Evolutionary conservation across 805 yeast genomes (phyloP).

Genomic region (Candida fluviatilis): DNA sequence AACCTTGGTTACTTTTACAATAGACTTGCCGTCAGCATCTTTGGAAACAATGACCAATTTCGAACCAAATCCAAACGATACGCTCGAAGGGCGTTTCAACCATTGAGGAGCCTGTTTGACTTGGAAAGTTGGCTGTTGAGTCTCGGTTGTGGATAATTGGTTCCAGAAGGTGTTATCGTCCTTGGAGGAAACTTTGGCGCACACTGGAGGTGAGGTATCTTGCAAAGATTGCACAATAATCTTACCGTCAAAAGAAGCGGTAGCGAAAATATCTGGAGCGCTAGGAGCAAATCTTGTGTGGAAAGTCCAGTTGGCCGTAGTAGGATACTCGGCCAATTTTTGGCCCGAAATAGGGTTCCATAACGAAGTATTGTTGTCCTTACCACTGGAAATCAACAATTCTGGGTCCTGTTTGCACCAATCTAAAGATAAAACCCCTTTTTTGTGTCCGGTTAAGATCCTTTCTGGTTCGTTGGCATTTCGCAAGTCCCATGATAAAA

Average conservation of each 20-base stretch:
- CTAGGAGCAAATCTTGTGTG: conserved; percentile 82
- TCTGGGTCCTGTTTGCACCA: conserved; percentile 87
- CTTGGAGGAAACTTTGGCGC: conserved; percentile 34
- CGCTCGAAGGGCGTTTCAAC: conserved; percentile 72
- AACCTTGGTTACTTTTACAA: conserved; percentile 42
- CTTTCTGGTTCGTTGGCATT: conserved; percentile 88
- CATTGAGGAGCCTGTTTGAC: conserved; percentile 84
- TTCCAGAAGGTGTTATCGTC: conserved; percentile 86
- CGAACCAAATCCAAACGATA: conserved; percentile 91
- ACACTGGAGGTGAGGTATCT: conserved; percentile 65
- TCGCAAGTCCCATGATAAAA: conserved; percentile 90
- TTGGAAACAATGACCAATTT: conserved; percentile 60
- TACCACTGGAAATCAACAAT: conserved; percentile 83
- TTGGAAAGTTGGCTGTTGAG: conserved; percentile 68
- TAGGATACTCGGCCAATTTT: conserved; percentile 81
- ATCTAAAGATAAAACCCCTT: conserved; percentile 85
- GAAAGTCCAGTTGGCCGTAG: conserved; percentile 92
- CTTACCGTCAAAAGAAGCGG: conserved; percentile 84
- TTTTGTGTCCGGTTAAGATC: conserved; percentile 72
- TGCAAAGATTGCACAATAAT: conserved; percentile 81
- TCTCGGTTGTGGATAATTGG: conserved; percentile 60
- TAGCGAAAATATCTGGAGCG: conserved; percentile 85
- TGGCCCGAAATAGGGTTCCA: conserved; percentile 86
- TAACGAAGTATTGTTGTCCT: conserved; percentile 79
- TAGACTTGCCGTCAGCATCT: conserved; percentile 37